Conservation (phyloP, 2,329 filamentous ascomycete species). For the Cordyceps tenuipes region DNA sequence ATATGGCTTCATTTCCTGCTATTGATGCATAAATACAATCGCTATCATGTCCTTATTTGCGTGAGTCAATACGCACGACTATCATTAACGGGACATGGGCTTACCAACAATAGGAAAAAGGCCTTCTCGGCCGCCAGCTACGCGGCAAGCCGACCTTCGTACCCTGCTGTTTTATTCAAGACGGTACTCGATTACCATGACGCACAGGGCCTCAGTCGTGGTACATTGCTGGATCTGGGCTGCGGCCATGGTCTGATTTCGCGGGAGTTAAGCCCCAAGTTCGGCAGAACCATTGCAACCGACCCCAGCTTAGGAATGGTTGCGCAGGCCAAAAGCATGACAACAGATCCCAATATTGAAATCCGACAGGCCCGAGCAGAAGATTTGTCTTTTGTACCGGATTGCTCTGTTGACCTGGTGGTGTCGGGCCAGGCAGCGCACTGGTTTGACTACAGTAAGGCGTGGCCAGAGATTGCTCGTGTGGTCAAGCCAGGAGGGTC, state of each 20-base stretch:
- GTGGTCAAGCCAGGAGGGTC: constrained; percentile 47
- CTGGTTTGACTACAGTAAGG: constrained; percentile 53
- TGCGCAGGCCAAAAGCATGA: constrained; percentile 36
- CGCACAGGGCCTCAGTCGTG: constrained; percentile 21
- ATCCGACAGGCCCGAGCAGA: constrained; percentile 46
- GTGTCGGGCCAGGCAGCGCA: constrained; percentile 52
- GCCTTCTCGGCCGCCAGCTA: constrained; percentile 50
- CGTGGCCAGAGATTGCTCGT: constrained; percentile 47
- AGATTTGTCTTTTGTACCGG: constrained; percentile 40
- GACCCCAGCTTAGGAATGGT: constrained; percentile 54
- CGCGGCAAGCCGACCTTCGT: constrained; percentile 51
- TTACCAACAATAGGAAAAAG: constrained; percentile 34
- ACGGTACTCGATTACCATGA: constrained; percentile 47
- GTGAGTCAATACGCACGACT: constrained; percentile 22
- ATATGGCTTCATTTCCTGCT: background rate
- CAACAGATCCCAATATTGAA: constrained; percentile 33
- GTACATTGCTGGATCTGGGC: constrained; percentile 48
- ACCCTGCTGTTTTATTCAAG: constrained; percentile 46
- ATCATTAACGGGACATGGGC: background rate
- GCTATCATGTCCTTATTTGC: constrained; percentile 39
- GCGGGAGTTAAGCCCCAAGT: constrained; percentile 44
- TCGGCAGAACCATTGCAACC: constrained; percentile 41
- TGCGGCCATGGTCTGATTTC: constrained; percentile 53
- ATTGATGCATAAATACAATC: no score
- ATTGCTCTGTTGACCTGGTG: constrained; percentile 42